phyloP scores from a whole-genome alignment of 1,139 yeast genomes.

The Arxiozyma slooffiae region DNA sequence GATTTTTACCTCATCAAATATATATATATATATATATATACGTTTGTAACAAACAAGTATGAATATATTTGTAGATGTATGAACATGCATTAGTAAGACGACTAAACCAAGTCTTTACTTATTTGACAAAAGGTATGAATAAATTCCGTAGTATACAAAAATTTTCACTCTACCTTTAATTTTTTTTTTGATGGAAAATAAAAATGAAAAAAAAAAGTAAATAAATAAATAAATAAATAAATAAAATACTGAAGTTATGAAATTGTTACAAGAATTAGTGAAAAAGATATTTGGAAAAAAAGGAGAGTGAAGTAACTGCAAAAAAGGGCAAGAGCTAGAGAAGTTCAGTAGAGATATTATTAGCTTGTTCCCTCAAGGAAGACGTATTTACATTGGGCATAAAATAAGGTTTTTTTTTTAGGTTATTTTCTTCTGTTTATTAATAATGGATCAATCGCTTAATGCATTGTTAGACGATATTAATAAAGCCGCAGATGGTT shows the following conservation, averaged over 20 bases:
- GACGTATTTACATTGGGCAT: too few species aligned
- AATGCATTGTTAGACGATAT: slow-evolving; percentile 24
- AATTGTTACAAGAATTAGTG: background rate
- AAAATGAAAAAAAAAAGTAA: too few species aligned
- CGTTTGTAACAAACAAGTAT: too few species aligned
- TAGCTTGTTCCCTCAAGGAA: too few species aligned
- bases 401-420: too few species aligned
- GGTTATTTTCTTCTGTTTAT: background rate
- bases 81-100: background rate
- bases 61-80: too few species aligned
- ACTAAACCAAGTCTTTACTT: background rate
- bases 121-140: background rate
- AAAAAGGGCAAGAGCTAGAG: background rate
- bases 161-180: too few species aligned
- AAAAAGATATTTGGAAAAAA: too few species aligned
- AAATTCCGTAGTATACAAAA: background rate
- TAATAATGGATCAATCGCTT: slow-evolving; percentile 20
- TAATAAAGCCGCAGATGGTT: slow-evolving; percentile 21
- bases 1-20: background rate
- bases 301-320: background rate
- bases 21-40: background rate
- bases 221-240: too few species aligned
- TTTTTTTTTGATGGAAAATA: background rate
- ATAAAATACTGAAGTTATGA: background rate
- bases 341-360: background rate